Conservation (phyloP, 2,329 filamentous ascomycete genomes). For the Paecilomyces sp. region DNA sequence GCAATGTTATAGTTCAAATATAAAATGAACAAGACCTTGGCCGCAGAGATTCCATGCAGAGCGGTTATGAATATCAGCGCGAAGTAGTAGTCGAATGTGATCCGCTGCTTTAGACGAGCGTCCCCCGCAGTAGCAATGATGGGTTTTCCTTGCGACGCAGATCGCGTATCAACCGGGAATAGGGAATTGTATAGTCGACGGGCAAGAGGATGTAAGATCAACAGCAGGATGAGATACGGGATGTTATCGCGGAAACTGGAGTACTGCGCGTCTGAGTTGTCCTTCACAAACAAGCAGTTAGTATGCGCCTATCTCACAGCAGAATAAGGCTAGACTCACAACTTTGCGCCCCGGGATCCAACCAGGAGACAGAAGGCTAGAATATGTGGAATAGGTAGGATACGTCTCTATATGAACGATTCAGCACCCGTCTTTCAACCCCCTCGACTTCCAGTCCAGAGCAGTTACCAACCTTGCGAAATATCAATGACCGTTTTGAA, state of each 20-base stretch:
- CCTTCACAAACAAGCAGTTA: slow-evolving; percentile 42
- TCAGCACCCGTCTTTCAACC: not conserved
- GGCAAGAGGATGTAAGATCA: slow-evolving; percentile 72
- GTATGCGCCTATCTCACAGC: too few species aligned
- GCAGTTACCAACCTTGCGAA: slow-evolving; percentile 59
- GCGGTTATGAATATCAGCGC: slow-evolving; percentile 69
- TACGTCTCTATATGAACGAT: slow-evolving; percentile 56
- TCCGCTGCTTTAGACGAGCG: slow-evolving; percentile 58
- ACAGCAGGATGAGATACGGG: slow-evolving; percentile 66
- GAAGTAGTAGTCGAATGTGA: slow-evolving; percentile 77
- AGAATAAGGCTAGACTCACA: slow-evolving; percentile 41
- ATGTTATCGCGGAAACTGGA: slow-evolving; percentile 76
- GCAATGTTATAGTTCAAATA: slow-evolving; percentile 75
- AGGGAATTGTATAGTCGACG: slow-evolving; percentile 62
- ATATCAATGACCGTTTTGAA: slow-evolving; percentile 83
- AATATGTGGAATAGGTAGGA: slow-evolving; percentile 70
- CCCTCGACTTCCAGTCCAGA: not conserved
- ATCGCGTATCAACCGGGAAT: slow-evolving; percentile 20
- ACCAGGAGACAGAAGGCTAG: slow-evolving; percentile 63
- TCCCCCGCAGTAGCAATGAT: slow-evolving; percentile 37
- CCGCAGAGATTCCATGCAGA: slow-evolving; percentile 75
- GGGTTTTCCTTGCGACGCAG: slow-evolving; percentile 4
- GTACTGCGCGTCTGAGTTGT: slow-evolving; percentile 87
- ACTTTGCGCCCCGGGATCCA: slow-evolving; percentile 93
- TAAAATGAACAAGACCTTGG: slow-evolving; percentile 77